Percentiles rank a stretch among this genome's conserved stretches.
phyloP scores from a whole-genome alignment of 176 grass and related monocot species.

The Zizania latifolia region DNA sequence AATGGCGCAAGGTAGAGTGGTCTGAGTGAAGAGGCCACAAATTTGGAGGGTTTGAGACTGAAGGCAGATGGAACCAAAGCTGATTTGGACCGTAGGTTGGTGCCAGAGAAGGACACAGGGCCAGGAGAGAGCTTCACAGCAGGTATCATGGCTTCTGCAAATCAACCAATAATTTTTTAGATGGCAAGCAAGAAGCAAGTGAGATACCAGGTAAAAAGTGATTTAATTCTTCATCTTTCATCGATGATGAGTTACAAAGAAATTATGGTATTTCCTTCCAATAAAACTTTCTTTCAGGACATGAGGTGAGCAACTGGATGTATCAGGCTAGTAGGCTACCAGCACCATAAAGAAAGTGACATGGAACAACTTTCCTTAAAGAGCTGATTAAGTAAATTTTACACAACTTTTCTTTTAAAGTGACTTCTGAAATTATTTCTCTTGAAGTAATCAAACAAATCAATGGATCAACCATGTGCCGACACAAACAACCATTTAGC shows the following conservation, averaged over 20 bases:
- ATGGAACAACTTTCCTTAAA: conserved; percentile 5
- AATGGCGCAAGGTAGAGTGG: conserved; percentile 54
- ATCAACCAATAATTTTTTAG: conserved; percentile 25
- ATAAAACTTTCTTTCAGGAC: neutral
- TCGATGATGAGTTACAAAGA: neutral
- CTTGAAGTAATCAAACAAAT: neutral
- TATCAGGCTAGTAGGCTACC: too few species aligned
- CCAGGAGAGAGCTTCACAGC: conserved; percentile 29
- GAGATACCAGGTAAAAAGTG: conserved; percentile 14
- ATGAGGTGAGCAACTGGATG: neutral
- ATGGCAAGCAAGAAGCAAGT: neutral
- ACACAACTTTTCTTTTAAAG: neutral
- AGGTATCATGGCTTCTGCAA: conserved; percentile 49
- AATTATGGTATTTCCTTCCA: neutral
- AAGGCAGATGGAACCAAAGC: conserved; percentile 23
- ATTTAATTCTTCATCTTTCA: conserved; percentile 4
- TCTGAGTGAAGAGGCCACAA: conserved; percentile 44
- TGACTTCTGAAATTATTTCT: neutral
- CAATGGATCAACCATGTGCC: neutral
- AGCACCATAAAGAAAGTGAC: conserved; percentile 1
- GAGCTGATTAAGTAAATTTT: neutral
- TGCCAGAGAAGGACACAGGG: conserved; percentile 17
- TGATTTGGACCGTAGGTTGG: conserved; percentile 37
- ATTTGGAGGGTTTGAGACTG: conserved; percentile 24
- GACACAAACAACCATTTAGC: neutral